These are phyloP conservation scores for Ilyonectria robusta DNA, from an alignment of 2,329 filamentous ascomycete species.

Conservation along the genomic window DNA sequence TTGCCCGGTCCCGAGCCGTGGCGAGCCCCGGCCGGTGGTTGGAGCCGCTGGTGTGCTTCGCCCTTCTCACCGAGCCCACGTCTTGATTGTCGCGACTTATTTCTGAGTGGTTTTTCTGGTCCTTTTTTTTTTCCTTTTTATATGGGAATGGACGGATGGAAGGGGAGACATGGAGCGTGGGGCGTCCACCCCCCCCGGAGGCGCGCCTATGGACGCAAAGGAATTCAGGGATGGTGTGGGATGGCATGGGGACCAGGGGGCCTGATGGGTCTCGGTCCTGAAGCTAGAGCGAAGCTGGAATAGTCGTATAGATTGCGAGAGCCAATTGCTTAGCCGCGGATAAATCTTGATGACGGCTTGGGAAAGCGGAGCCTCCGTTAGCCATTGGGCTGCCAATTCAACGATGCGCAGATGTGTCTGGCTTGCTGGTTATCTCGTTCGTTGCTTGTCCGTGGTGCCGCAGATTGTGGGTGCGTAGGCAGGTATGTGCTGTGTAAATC, in stretches of 20 bases:
- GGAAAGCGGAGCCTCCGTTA: conserved; percentile 26
- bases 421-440: neutral
- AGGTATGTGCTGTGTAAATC: neutral
- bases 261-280: conserved; percentile 22
- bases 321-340: conserved; percentile 37
- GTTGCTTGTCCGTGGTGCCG: neutral
- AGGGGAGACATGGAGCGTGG: conserved; percentile 20
- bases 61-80: conserved; percentile 42
- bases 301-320: conserved; percentile 16
- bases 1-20: conserved; percentile 21
- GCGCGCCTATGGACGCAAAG: conserved; percentile 41
- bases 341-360: conserved; percentile 34
- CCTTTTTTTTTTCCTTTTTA: conserved; percentile 16
- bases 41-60: conserved; percentile 8
- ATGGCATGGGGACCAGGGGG: conserved; percentile 27
- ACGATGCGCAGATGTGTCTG: neutral
- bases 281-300: conserved; percentile 26
- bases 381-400: neutral
- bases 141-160: conserved; percentile 20
- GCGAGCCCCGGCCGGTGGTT: conserved; percentile 25
- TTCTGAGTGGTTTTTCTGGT: conserved; percentile 33
- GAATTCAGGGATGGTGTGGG: conserved; percentile 14
- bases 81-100: conserved; percentile 2
- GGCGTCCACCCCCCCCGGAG: conserved; percentile 31
- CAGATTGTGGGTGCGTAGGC: neutral